Evolutionary conservation across 306 rosid genomes (phyloP).

Genomic region (Corylus avellana): DNA sequence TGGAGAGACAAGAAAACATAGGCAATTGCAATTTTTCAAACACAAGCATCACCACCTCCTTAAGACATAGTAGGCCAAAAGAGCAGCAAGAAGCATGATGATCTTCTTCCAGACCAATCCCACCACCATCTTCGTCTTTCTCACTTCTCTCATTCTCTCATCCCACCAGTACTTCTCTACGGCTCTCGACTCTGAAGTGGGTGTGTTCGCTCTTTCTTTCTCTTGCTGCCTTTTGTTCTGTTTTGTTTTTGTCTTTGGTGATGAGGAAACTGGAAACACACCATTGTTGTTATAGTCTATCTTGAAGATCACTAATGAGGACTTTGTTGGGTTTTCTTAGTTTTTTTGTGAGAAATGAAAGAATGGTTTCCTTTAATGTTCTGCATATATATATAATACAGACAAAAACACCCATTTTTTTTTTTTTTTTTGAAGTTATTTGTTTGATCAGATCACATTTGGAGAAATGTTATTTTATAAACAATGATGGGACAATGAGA

Average conservation of each 20-base stretch:
- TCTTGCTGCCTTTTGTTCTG: not conserved
- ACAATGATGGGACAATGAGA: not conserved
- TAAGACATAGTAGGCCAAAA: not conserved
- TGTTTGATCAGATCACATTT: not conserved
- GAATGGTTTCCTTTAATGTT: not conserved
- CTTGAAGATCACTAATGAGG: not conserved
- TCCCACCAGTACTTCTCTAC: slow-evolving; percentile 23
- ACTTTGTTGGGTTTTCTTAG: not conserved
- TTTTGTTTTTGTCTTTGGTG: not conserved
- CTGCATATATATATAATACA: not conserved
- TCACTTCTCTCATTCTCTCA: slow-evolving; percentile 27
- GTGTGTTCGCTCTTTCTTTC: slow-evolving; percentile 37
- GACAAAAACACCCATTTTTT: not conserved
- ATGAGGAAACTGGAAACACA: not conserved
- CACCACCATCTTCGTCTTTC: slow-evolving; percentile 23
- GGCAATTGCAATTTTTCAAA: not conserved
- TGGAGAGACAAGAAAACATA: not conserved
- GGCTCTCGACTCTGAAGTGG: slow-evolving; percentile 47
- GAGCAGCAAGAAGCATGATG: not conserved
- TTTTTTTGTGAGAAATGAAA: not conserved
- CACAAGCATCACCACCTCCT: not conserved
- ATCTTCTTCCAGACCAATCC: slow-evolving; percentile 7
- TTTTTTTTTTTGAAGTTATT: not conserved
- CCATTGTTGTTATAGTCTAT: not conserved
- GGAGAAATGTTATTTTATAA: not conserved